Conservation (phyloP, 805 yeast species). For the Wickerhamiella kurtzmanii region DNA sequence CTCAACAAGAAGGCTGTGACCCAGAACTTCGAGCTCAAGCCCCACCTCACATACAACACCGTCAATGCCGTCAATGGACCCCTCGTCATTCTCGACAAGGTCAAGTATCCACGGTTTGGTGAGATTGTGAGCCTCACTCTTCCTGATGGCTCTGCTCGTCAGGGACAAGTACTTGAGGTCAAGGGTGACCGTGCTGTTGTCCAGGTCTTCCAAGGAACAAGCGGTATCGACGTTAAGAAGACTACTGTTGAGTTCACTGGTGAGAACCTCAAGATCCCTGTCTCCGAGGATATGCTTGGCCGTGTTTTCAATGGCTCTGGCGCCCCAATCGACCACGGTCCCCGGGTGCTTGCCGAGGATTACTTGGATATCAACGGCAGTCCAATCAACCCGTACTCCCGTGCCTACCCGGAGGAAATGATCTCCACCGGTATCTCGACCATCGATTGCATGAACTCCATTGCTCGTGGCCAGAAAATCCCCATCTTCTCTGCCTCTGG, state of each 20-base stretch:
- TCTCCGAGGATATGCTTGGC: constrained; percentile 93
- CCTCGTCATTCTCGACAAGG: constrained; percentile 76
- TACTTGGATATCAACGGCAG: constrained; percentile 97
- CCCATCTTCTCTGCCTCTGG: constrained; percentile 99
- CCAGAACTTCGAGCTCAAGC: constrained; percentile 81
- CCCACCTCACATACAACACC: constrained; percentile 85
- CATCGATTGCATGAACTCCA: constrained; percentile 97
- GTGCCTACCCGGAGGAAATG: constrained; percentile 99
- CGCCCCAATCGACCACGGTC: constrained; percentile 96
- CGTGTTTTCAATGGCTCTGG: constrained; percentile 99
- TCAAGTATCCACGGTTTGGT: constrained; percentile 78
- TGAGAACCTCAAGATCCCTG: constrained; percentile 81
- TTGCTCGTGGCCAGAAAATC: constrained; percentile 99
- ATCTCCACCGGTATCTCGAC: constrained; percentile 98
- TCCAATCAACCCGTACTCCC: constrained; percentile 94
- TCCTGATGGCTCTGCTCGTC: constrained; percentile 89
- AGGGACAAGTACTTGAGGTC: constrained; percentile 97
- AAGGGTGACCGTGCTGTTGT: constrained; percentile 95
- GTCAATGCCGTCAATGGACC: constrained; percentile 99
- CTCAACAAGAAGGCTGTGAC: constrained; percentile 85
- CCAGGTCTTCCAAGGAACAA: constrained; percentile 98
- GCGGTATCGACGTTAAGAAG: constrained; percentile 96
- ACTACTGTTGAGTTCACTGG: constrained; percentile 97
- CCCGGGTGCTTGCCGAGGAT: constrained; percentile 96
- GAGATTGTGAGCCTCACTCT: constrained; percentile 94